A percentile compares a stretch with the other conserved stretches of the same genome.
phyloP scores from a whole-genome alignment of 2,329 filamentous ascomycete genomes.

The Hypoxylon sp. region DNA sequence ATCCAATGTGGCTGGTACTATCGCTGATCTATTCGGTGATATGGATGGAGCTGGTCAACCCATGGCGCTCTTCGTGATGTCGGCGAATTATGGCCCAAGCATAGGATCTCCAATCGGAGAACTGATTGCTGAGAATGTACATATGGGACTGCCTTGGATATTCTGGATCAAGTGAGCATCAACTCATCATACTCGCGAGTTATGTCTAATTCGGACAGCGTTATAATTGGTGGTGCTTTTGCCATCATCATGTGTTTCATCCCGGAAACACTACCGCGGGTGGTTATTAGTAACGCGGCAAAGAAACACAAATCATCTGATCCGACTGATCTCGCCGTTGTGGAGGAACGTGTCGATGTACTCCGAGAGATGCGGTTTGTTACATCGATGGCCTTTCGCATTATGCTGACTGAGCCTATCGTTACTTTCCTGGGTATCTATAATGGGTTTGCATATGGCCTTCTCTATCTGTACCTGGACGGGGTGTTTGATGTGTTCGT shows the following conservation, averaged over 20 bases:
- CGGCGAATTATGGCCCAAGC: slow-evolving; percentile 58
- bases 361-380: slow-evolving; percentile 58
- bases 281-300: slow-evolving; percentile 57
- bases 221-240: slow-evolving; percentile 58
- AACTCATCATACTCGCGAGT: not conserved
- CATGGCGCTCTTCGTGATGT: slow-evolving; percentile 60
- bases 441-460: slow-evolving; percentile 60
- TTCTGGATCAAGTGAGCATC: slow-evolving; percentile 58
- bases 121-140: slow-evolving; percentile 56
- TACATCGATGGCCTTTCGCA: slow-evolving; percentile 59
- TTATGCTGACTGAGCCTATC: slow-evolving; percentile 61
- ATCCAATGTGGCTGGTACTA: slow-evolving; percentile 57
- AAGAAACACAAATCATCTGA: slow-evolving; percentile 52
- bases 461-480: slow-evolving; percentile 60
- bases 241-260: slow-evolving; percentile 56
- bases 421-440: slow-evolving; percentile 59
- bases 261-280: slow-evolving; percentile 59
- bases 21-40: slow-evolving; percentile 57
- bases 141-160: slow-evolving; percentile 58
- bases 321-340: slow-evolving; percentile 53
- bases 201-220: slow-evolving; percentile 42
- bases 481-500: slow-evolving; percentile 61
- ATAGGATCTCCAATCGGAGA: slow-evolving; percentile 59
- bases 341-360: slow-evolving; percentile 56
- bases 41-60: slow-evolving; percentile 59